Percentiles rank a stretch among this genome's conserved stretches.
phyloP scores from a whole-genome alignment of 1,139 yeast species.

The Taiozyma sp. region DNA sequence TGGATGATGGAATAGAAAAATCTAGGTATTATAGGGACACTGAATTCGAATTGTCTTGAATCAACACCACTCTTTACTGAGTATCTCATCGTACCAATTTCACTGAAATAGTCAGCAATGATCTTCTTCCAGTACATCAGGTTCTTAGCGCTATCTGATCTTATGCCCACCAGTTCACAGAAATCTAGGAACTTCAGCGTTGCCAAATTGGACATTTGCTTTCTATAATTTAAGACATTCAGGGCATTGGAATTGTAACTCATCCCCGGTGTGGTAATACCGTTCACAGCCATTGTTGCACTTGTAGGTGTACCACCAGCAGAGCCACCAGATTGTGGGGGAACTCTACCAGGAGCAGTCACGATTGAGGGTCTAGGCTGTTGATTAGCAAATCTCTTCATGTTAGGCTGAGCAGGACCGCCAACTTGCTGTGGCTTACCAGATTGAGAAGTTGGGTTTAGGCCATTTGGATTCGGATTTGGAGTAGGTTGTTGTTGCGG shows the following conservation, averaged over 20 bases:
- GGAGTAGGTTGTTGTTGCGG: slow-evolving; percentile 1
- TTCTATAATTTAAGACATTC: slow-evolving; percentile 18
- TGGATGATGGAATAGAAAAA: slow-evolving; percentile 51
- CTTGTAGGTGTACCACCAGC: neutral
- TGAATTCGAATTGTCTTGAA: slow-evolving; percentile 58
- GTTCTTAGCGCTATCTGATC: slow-evolving; percentile 34
- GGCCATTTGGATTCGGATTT: slow-evolving; percentile 9
- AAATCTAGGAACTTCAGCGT: slow-evolving; percentile 33
- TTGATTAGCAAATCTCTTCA: neutral
- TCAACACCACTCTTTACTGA: slow-evolving; percentile 40
- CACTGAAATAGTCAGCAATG: slow-evolving; percentile 44
- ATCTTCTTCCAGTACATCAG: slow-evolving; percentile 43
- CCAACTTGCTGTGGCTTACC: neutral
- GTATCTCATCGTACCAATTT: slow-evolving; percentile 41
- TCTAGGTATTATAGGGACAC: slow-evolving; percentile 62
- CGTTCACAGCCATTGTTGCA: neutral
- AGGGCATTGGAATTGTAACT: slow-evolving; percentile 8
- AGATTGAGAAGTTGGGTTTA: slow-evolving; percentile 8
- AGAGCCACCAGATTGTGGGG: neutral
- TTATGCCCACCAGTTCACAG: slow-evolving; percentile 34
- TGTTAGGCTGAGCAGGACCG: neutral
- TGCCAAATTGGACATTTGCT: slow-evolving; percentile 29
- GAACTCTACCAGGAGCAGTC: neutral
- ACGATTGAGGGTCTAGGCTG: slow-evolving; percentile 2
- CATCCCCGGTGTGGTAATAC: neutral